phyloP scores from a whole-genome alignment of 371 early-diverging fungal species.

The Catenaria anguillulae region DNA sequence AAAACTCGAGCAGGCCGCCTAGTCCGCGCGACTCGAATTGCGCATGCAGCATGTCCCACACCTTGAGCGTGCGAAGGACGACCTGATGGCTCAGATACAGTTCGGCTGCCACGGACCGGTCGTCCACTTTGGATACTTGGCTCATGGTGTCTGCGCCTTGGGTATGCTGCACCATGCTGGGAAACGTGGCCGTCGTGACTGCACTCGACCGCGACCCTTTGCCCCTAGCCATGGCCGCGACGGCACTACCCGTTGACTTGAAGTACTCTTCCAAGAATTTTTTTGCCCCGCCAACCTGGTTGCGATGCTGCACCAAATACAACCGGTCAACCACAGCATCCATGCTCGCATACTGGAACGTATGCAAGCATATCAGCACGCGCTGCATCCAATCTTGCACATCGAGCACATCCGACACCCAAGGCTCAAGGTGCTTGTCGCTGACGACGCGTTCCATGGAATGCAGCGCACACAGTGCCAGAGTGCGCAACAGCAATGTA shows the following conservation, averaged over 20 bases:
- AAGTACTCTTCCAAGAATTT: constrained; percentile 1
- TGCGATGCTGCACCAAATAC: background rate
- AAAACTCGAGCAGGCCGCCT: background rate
- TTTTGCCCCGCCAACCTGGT: background rate
- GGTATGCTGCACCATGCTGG: background rate
- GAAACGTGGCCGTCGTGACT: too few relatives aligned
- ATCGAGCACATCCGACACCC: background rate
- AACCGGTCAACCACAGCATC: background rate
- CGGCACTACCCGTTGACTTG: background rate
- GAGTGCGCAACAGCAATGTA: background rate
- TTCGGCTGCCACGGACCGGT: background rate
- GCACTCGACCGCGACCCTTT: too few relatives aligned
- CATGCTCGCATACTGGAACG: background rate
- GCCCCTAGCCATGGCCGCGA: background rate
- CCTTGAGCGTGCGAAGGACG: background rate
- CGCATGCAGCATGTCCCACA: background rate
- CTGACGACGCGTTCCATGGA: background rate
- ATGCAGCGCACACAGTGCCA: background rate
- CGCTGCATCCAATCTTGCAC: background rate
- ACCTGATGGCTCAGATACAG: background rate
- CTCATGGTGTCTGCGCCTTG: background rate
- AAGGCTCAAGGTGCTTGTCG: background rate
- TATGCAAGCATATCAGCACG: background rate
- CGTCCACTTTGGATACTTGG: background rate
- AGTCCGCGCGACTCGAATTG: background rate